These are phyloP conservation scores for Xylaria sp. DNA, from an alignment of 2,329 filamentous ascomycete species.

Conservation along the genomic window DNA sequence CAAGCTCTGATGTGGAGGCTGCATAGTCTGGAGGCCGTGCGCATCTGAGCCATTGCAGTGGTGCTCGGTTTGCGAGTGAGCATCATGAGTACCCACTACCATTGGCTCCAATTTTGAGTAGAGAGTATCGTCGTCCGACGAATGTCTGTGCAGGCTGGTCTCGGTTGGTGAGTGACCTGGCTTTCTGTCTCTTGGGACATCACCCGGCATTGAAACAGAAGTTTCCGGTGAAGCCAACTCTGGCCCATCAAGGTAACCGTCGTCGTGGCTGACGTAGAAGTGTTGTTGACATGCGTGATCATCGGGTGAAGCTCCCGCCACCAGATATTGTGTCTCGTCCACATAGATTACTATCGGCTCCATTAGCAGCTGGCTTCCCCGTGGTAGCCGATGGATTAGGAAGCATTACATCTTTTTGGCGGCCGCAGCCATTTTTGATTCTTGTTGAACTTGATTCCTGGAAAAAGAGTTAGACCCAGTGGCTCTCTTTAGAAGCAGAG, in stretches of 20 bases:
- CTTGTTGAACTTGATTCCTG: constrained; percentile 43
- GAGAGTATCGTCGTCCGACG: background rate
- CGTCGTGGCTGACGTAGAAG: constrained; percentile 35
- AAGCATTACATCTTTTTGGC: constrained; percentile 44
- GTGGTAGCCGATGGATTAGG: background rate
- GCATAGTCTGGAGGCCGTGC: constrained; percentile 28
- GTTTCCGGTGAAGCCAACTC: constrained; percentile 32
- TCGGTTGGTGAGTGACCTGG: constrained; percentile 5
- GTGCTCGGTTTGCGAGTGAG: constrained; percentile 18
- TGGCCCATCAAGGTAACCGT: constrained; percentile 29
- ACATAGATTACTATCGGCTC: constrained; percentile 47
- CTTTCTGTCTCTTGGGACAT: constrained; percentile 17
- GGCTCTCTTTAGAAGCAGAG: background rate
- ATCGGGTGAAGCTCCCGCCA: constrained; percentile 39
- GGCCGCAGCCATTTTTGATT: constrained; percentile 47
- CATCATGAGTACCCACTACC: background rate
- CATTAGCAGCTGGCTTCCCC: constrained; percentile 21
- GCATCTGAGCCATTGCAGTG: constrained; percentile 21
- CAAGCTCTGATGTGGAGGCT: constrained; percentile 12
- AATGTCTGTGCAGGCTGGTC: background rate
- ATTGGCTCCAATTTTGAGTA: constrained; percentile 17
- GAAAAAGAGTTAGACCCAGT: constrained; percentile 20
- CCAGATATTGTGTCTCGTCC: constrained; percentile 46
- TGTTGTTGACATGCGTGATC: constrained; percentile 40
- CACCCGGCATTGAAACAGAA: constrained; percentile 16